Conservation (phyloP, 2,329 filamentous ascomycete species). For the Zalaria obscura region DNA sequence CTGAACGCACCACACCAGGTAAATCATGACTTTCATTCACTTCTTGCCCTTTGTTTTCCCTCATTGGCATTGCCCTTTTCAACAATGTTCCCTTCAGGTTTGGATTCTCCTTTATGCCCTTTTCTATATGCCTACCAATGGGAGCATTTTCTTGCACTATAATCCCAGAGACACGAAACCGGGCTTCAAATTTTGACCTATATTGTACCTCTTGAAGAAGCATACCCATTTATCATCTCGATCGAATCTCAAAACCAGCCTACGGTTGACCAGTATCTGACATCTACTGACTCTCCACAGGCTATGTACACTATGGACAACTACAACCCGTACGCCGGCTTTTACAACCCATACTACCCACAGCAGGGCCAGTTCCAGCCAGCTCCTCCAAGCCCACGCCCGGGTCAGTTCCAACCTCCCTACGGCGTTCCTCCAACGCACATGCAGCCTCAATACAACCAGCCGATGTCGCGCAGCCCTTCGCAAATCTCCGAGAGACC, state of each 20-base stretch:
- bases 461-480: conserved; percentile 68
- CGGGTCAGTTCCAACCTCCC: conserved; percentile 29
- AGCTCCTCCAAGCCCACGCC: conserved; percentile 30
- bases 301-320: conserved; percentile 43
- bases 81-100: no score
- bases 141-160: no score
- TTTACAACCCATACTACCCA: conserved; percentile 31
- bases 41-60: not conserved
- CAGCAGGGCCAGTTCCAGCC: conserved; percentile 36
- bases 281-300: conserved; percentile 31
- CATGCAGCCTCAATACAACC: conserved; percentile 42
- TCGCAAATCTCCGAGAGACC: conserved; percentile 61
- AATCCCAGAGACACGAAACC: no score
- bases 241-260: not conserved
- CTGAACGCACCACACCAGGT: conserved; percentile 48
- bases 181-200: no score
- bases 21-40: conserved; percentile 35
- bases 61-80: not conserved
- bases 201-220: not conserved
- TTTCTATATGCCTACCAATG: no score
- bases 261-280: conserved; percentile 30
- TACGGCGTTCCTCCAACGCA: conserved; percentile 32
- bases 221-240: not conserved
- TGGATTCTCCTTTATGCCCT: no score
- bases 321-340: conserved; percentile 31